Evolutionary conservation across 495 filamentous ascomycete genomes (phyloP).

Genomic region (Penicillium lagena): DNA sequence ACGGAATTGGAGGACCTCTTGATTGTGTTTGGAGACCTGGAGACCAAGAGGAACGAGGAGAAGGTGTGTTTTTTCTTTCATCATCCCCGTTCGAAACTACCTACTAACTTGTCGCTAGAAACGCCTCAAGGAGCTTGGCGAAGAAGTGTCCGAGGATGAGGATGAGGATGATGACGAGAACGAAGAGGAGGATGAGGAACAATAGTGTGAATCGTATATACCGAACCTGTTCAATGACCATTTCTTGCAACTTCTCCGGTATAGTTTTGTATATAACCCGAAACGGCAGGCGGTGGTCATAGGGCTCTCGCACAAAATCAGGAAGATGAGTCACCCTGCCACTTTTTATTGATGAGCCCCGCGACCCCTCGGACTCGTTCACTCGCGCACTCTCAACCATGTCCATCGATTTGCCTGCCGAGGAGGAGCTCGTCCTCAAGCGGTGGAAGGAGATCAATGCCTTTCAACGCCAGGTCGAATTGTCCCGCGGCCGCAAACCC

Average conservation of each 20-base stretch:
- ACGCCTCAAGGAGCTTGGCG: conserved; percentile 66
- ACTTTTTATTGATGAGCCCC: conserved; percentile 8
- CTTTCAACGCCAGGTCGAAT: conserved; percentile 70
- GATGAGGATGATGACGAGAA: conserved; percentile 64
- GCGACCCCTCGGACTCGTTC: no score
- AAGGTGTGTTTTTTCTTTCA: conserved; percentile 52
- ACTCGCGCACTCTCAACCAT: conserved; percentile 37
- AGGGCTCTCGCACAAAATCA: background rate
- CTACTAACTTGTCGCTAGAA: conserved; percentile 40
- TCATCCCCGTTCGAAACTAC: conserved; percentile 2
- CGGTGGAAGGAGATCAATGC: conserved; percentile 88
- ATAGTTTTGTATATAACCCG: background rate
- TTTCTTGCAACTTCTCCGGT: no score
- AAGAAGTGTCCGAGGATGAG: conserved; percentile 71
- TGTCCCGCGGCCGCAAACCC: conserved; percentile 62
- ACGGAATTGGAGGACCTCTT: conserved; percentile 76
- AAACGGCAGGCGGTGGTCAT: conserved; percentile 6
- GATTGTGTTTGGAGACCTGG: conserved; percentile 84
- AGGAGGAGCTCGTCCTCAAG: conserved; percentile 75
- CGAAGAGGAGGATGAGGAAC: conserved; percentile 52
- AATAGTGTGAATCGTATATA: conserved; percentile 19
- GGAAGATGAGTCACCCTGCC: conserved; percentile 32
- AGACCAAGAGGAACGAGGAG: conserved; percentile 73
- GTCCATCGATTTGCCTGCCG: conserved; percentile 88
- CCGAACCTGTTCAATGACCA: no score